Evolutionary conservation across 768 basidiomycete species (phyloP).

Genomic region (Boletellus emodensis): DNA sequence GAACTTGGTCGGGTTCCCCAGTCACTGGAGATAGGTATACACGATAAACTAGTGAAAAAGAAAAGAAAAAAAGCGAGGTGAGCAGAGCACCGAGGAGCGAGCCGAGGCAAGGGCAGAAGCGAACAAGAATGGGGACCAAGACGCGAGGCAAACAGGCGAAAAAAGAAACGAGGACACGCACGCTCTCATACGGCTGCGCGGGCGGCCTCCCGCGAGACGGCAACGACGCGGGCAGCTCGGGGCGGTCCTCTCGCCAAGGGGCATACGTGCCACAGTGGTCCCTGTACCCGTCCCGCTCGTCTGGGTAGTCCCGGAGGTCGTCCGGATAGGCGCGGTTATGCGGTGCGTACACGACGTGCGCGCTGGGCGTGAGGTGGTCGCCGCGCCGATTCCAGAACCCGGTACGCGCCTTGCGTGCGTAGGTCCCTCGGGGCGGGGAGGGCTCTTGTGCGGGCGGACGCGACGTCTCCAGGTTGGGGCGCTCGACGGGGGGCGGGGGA

Average conservation of each 20-base stretch:
- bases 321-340: slow-evolving; percentile 48
- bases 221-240: slow-evolving; percentile 59
- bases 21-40: slow-evolving; percentile 33
- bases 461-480: slow-evolving; percentile 20
- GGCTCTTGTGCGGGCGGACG: slow-evolving; percentile 27
- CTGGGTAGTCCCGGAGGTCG: slow-evolving; percentile 60
- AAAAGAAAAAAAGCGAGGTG: background rate
- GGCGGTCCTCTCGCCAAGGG: slow-evolving; percentile 40
- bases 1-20: background rate
- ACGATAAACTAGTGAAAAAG: slow-evolving; percentile 36
- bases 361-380: slow-evolving; percentile 56
- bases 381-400: slow-evolving; percentile 78
- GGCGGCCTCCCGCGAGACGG: slow-evolving; percentile 55
- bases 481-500: slow-evolving; percentile 28
- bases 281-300: slow-evolving; percentile 49
- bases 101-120: no score
- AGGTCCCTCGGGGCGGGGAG: slow-evolving; percentile 21
- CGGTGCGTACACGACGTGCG: slow-evolving; percentile 67
- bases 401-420: slow-evolving; percentile 38
- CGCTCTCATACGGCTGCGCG: slow-evolving; percentile 51
- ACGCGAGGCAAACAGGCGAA: no score
- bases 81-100: background rate
- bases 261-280: slow-evolving; percentile 48
- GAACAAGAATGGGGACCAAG: no score
- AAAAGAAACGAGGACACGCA: slow-evolving; percentile 25